phyloP scores from a whole-genome alignment of 129 eudicot species.

The Artemisia annua region DNA sequence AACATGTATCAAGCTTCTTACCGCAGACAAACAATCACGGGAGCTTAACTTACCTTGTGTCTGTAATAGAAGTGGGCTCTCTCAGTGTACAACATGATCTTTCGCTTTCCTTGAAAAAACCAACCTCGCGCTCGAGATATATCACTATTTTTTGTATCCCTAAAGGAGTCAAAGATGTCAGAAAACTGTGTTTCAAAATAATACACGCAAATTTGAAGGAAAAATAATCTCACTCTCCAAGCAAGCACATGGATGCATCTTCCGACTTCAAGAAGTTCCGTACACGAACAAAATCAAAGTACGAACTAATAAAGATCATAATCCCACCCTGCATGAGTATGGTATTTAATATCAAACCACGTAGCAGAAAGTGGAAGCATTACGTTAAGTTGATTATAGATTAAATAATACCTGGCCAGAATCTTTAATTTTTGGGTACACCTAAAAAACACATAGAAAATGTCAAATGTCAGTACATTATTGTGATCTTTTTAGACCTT shows the following conservation, averaged over 20 bases:
- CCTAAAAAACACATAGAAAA: conserved; percentile 46
- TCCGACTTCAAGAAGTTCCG: conserved; percentile 80
- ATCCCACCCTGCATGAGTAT: conserved; percentile 67
- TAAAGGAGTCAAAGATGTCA: conserved; percentile 23
- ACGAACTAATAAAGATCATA: conserved; percentile 79
- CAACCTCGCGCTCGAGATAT: conserved; percentile 71
- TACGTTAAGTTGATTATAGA: background rate
- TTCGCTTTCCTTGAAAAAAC: conserved; percentile 68
- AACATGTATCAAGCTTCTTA: no score
- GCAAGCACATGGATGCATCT: conserved; percentile 78
- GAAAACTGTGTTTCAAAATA: background rate
- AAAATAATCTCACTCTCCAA: conserved; percentile 66
- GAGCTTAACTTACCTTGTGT: conserved; percentile 57
- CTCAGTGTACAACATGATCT: conserved; percentile 86
- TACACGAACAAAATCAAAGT: conserved; percentile 76
- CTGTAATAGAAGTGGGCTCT: conserved; percentile 88
- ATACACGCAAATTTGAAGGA: background rate
- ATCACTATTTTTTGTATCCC: conserved; percentile 60
- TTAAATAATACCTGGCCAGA: conserved; percentile 66
- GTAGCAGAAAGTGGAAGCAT: background rate
- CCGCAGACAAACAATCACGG: no score
- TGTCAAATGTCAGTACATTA: conserved; percentile 6
- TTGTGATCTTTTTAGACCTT: no score
- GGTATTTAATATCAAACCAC: background rate
- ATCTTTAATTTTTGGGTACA: conserved; percentile 89